A percentile compares a stretch with the other conserved stretches of the same genome.
phyloP scores from a whole-genome alignment of 2,329 filamentous ascomycete genomes.

The Colletotrichum ledebouriae region DNA sequence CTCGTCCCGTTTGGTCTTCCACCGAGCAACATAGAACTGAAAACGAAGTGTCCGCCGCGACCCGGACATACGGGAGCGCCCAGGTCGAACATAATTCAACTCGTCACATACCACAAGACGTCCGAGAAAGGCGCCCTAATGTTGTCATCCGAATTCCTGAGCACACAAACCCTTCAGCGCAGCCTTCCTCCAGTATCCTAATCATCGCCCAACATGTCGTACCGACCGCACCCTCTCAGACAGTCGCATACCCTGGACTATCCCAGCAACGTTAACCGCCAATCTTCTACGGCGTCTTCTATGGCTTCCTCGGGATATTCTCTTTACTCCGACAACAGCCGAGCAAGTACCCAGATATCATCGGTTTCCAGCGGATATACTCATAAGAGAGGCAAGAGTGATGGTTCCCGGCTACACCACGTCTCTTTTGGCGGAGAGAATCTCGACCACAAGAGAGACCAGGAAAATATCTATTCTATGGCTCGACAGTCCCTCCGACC shows the following conservation, averaged over 20 bases:
- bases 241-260: constrained; percentile 68
- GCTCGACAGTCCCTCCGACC: constrained; percentile 84
- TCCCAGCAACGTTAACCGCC: constrained; percentile 63
- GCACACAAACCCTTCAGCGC: constrained; percentile 44
- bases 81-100: constrained; percentile 32
- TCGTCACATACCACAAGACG: constrained; percentile 28
- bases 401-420: constrained; percentile 68
- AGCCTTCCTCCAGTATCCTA: constrained; percentile 44
- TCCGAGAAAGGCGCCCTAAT: constrained; percentile 45
- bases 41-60: constrained; percentile 13
- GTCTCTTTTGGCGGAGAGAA: constrained; percentile 50
- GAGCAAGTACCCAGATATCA: constrained; percentile 79
- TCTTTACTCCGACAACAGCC: constrained; percentile 69
- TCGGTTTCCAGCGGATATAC: constrained; percentile 75
- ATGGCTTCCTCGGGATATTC: constrained; percentile 79
- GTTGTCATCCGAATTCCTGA: constrained; percentile 46
- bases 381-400: constrained; percentile 83
- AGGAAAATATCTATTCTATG: constrained; percentile 76
- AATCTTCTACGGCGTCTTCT: constrained; percentile 78
- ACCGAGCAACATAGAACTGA: constrained; percentile 19
- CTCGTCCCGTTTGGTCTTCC: constrained; percentile 3
- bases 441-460: constrained; percentile 54
- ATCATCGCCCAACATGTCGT: constrained; percentile 62
- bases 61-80: constrained; percentile 15
- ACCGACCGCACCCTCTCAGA: constrained; percentile 69